These are phyloP conservation scores for Ailanthus altissimus DNA, from an alignment of 345 rosid species.

Conservation along the genomic window DNA sequence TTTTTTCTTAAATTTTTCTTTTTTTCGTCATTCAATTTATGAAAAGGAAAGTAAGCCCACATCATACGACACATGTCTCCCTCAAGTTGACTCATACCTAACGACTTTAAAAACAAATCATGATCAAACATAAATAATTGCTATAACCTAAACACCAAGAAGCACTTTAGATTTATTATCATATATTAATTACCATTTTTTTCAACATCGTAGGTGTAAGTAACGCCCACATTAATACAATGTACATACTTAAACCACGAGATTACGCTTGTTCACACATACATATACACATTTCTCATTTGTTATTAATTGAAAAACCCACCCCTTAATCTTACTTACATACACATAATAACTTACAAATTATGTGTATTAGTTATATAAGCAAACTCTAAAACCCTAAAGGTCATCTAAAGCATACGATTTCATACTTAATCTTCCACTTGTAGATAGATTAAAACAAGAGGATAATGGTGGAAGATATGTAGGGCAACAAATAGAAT, in stretches of 20 bases:
- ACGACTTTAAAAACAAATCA: background rate
- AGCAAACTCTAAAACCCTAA: no score
- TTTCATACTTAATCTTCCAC: no score
- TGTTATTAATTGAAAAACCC: no score
- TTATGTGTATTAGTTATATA: no score
- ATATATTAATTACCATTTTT: background rate
- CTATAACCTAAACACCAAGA: background rate
- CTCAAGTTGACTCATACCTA: background rate
- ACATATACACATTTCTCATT: background rate
- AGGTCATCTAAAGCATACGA: no score
- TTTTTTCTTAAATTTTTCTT: no score
- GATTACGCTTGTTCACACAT: background rate
- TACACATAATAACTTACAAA: no score
- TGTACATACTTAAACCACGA: background rate
- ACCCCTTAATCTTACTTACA: no score
- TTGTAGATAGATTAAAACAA: background rate
- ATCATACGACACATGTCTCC: background rate
- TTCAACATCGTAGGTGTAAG: background rate
- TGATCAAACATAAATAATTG: background rate
- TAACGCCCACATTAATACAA: background rate
- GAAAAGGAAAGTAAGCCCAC: background rate
- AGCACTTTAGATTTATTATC: background rate
- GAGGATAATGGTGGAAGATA: background rate
- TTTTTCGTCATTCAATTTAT: no score
- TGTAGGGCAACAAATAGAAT: no score